Base-by-base conservation (phyloP, 305 asterid genomes). In the Fraxinus dipetala region DNA sequence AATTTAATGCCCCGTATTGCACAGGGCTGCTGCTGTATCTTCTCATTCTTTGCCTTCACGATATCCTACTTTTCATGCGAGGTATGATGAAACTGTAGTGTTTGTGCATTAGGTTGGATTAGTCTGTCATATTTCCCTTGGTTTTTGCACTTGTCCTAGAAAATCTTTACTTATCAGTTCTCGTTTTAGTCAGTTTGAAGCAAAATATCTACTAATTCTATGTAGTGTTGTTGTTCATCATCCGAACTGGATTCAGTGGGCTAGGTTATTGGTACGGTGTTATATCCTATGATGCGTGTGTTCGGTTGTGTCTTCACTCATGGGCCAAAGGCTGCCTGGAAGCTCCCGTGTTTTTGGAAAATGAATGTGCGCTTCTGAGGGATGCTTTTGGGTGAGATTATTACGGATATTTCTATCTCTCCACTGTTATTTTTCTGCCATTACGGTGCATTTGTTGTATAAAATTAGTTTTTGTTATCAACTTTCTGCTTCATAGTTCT, bases 261-360 rank as follows among this genome's bases (percentile, higher is more conserved):
- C 91, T 91, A 45, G 99, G 98, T 61, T 78, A 92, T 74, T 96
- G 99, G 98, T 89, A 87, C 45, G 84, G 85, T 76, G 92, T 94
- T 78, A 88, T 93, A 76, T 87, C 99, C 61, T 96, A 96, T 63
- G 99, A 96, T 78, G 98, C 99, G 32, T 96, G 99, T 79, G 93
- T 92, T 78, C 91, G 99, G 80, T 90, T 96, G n/a, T 96, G 99
- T 83, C 98, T 96, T 82, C 93, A 92, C 69, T 89, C 98, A 7
- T 94, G 98, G 98, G 95, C 96, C 51, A 89, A 86, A 83, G 94
- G 91, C 77, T 86, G 91, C 87, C 85, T 78, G 87, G 96, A 92
- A 90, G 98, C 98, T 79, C 97, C 96, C 1, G 26, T 85, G 30
- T 95, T 95, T 83, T 81, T 95, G 89, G 97, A 94, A 84, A 94